These are phyloP conservation scores for Ophiocytium majus DNA, from an alignment of 352 stramenopile genomes.

Conservation along the genomic window DNA sequence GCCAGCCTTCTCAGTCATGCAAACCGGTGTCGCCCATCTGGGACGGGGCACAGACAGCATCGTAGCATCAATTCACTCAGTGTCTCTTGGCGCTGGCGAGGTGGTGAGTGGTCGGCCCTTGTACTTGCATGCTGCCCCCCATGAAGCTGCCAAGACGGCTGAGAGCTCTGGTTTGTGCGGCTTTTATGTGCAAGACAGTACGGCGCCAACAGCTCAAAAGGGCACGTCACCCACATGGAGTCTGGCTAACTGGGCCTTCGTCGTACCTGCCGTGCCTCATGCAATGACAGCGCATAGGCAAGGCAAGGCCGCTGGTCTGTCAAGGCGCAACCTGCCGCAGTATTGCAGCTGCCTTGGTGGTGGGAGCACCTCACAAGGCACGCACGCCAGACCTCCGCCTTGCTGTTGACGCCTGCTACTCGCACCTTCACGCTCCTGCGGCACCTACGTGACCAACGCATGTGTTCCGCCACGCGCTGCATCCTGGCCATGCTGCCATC, in stretches of 20 bases:
- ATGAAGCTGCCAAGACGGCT: too few relatives aligned
- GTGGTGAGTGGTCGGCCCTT: constrained; percentile 20
- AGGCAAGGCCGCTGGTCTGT: too few relatives aligned
- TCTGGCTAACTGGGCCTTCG: too few relatives aligned
- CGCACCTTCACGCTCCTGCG: not conserved
- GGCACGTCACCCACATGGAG: too few relatives aligned
- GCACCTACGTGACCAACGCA: not conserved
- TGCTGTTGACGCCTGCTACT: not conserved
- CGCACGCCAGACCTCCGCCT: not conserved
- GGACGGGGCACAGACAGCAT: constrained; percentile 38
- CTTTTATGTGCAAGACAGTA: too few relatives aligned
- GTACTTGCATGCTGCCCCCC: too few relatives aligned
- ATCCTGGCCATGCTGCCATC: not conserved
- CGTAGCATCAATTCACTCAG: constrained; percentile 38
- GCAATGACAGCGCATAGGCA: too few relatives aligned
- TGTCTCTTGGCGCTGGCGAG: constrained; percentile 47
- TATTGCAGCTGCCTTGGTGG: not conserved
- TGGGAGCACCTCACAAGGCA: not conserved
- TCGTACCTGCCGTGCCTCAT: too few relatives aligned
- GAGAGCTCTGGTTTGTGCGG: too few relatives aligned
- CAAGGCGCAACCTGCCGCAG: too few relatives aligned
- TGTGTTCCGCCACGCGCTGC: not conserved
- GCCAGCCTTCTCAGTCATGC: constrained; percentile 37
- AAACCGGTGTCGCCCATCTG: constrained; percentile 31
- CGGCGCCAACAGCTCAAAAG: too few relatives aligned